Evolutionary conservation across 192 early-diverging fungal genomes (phyloP), one percentile per base, ranked within the genome.

Genomic region (Podila minutissima): DNA sequence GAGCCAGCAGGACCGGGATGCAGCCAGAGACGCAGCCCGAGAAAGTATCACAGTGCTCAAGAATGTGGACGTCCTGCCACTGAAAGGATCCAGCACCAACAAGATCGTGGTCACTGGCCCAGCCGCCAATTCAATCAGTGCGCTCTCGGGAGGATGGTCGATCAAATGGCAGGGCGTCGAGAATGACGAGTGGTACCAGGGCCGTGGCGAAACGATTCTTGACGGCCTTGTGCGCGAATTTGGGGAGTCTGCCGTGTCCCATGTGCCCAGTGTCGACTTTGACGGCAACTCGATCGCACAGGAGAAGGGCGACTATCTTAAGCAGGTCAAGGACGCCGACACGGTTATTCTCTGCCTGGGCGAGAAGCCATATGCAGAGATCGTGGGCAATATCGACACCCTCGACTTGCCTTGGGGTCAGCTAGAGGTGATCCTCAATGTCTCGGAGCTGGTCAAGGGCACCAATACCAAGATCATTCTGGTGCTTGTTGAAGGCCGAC

Each of bases 11-110:
- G 91, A 90, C 51, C 38, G 84, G 2, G 69, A 86, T 13, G 82
- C 84, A 7, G 86, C 89, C 33, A 84, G 83, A 20, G 50, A 87
- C n/a, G 81, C 88, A 0, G 87, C 76, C 31, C 72, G 89, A 11
- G 88, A 92, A 68, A 89, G 87, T 32, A 57, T 90, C 24, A 90
- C 91, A 3, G 65, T 92, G n/a, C 64, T 90, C 33, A 88, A 89
- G 64, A 92, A 92, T 67, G 50, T 81, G 37, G 66, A 87, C 29
- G 66, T 75, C 37, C 79, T 92, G 26, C 91, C 91, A 0, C 71
- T 59, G 24, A 59, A 51, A 22, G 20, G 29, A 15, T 22, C 63
- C n/a, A 4, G 31, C 35, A 33, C 62, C 10, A 83, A 89, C 2
- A 87, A 67, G 15, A 82, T 92, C 28, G 51, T 90, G 55, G 84